Percentiles rank a stretch among this genome's conserved stretches.
Conservation (phyloP, 192 early-diverging fungal species). For the Geranomyces variabilis region DNA sequence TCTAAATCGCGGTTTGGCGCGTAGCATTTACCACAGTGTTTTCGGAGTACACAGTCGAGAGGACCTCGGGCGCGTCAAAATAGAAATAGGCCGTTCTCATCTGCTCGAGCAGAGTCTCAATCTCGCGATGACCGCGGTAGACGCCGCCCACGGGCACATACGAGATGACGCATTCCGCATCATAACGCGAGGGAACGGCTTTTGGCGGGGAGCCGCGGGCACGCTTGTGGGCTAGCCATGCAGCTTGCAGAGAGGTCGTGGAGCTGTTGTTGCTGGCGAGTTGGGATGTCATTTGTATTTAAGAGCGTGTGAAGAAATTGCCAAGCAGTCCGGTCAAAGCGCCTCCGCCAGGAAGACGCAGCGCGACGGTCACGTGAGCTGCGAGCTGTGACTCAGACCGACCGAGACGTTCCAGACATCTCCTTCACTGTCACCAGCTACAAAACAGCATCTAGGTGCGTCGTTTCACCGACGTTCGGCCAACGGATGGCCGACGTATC, state of each 20-base stretch:
- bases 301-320: no score
- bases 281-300: no score
- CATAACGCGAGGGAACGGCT: slow-evolving; percentile 22
- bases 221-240: slow-evolving; percentile 26
- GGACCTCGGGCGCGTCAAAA: slow-evolving; percentile 22
- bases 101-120: slow-evolving; percentile 29
- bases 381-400: no score
- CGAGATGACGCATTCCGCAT: slow-evolving; percentile 22
- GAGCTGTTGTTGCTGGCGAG: background rate
- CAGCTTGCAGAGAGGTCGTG: slow-evolving; percentile 8
- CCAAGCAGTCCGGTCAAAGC: no score
- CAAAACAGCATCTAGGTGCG: no score
- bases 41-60: slow-evolving; percentile 14
- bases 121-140: slow-evolving; percentile 32
- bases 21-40: slow-evolving; percentile 20
- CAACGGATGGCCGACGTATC: no score
- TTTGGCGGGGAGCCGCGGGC: slow-evolving; percentile 32
- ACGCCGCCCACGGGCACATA: slow-evolving; percentile 28
- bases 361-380: no score
- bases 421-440: no score
- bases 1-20: no score
- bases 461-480: no score
- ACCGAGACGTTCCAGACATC: no score
- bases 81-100: slow-evolving; percentile 2
- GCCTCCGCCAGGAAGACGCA: no score